Conservation (phyloP, 108 stramenopile genomes). For the Fragilariopsis cylindrus region DNA sequence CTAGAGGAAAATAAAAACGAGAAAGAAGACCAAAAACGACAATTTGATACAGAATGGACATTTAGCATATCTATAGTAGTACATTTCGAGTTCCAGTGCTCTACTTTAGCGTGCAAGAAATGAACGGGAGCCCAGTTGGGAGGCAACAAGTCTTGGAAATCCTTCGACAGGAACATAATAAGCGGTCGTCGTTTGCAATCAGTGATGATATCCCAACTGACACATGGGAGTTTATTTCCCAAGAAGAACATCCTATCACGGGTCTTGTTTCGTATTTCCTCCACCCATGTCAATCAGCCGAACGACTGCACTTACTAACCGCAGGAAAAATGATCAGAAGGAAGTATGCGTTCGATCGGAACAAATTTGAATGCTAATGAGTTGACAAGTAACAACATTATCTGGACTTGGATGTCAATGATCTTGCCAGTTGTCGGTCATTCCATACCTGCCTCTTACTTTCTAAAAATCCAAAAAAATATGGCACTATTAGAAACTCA, state of each 20-base stretch:
- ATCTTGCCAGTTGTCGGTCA: slow-evolving; percentile 67
- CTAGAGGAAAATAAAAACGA: not conserved
- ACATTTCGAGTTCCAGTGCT: slow-evolving; percentile 70
- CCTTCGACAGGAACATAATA: slow-evolving; percentile 3
- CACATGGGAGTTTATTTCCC: slow-evolving; percentile 77
- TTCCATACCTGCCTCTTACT: slow-evolving; percentile 40
- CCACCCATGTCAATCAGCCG: slow-evolving; percentile 72
- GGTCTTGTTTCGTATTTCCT: slow-evolving; percentile 64
- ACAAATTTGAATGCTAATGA: not conserved
- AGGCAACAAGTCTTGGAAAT: slow-evolving; percentile 39
- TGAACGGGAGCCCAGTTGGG: slow-evolving; percentile 39
- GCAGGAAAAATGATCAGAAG: not conserved
- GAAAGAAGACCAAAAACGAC: not conserved
- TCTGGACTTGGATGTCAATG: slow-evolving; percentile 82
- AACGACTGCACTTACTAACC: slow-evolving; percentile 40
- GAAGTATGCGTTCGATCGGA: too few species aligned
- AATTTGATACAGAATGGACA: slow-evolving; percentile 44
- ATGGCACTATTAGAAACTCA: not conserved
- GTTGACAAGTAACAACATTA: slow-evolving; percentile 2
- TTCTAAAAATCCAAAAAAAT: slow-evolving; percentile 18
- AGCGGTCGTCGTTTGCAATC: not conserved
- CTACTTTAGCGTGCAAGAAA: slow-evolving; percentile 51
- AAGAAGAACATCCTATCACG: slow-evolving; percentile 71
- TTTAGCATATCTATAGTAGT: slow-evolving; percentile 62
- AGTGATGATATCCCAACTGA: slow-evolving; percentile 30